Base-by-base conservation (phyloP, 257 asterid genomes). In the Apocynum venetum region DNA sequence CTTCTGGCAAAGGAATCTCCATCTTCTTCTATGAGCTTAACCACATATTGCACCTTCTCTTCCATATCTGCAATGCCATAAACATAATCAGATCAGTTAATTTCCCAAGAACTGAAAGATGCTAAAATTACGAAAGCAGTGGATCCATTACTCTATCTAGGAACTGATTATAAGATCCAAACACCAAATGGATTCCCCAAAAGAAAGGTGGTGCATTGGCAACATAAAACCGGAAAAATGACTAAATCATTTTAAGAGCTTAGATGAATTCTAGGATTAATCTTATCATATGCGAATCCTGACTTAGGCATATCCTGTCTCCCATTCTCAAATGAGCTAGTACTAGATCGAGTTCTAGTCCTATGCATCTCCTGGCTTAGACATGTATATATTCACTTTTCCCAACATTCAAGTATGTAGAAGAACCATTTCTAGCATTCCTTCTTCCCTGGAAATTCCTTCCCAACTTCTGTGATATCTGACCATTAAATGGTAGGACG, bases 1-100 rank as follows among this genome's bases (percentile, higher is more conserved):
- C 97, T 85, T 82, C 88, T 88, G 13, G 94, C 93, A 69, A 95
- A 95, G 17, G 99, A 91, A 78, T 95, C 99, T 4, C 98, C 99
- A 36, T 93, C 98, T 31, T 88, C 94, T 85, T 93, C 89, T 17
- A 95, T 88, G 19, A 95, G 88, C 73, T 80, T 87, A 10, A 95
- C 88, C 90, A 89, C 90, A 59, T 77, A n/a, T 43, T 87, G 90
- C n/a, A 90, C 94, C 71, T 88, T 89, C 66, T 93, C 97, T 78
- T 91, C 97, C 97, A 95, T 93, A 80, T 95, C 99, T 94, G 73
- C 88, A 78, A 43, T 64, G 38, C 49, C 74, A 17, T 4, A 52
- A 60, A 36, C 49, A 4, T 41, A 41, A 56, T 47, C 51, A 57
- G 56, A 36, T 8, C 10, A 44, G 15, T n/a, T n/a, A 8, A 59